Conservation (phyloP, 225 moss, liverwort and hornwort species). For the Asterella californica region DNA sequence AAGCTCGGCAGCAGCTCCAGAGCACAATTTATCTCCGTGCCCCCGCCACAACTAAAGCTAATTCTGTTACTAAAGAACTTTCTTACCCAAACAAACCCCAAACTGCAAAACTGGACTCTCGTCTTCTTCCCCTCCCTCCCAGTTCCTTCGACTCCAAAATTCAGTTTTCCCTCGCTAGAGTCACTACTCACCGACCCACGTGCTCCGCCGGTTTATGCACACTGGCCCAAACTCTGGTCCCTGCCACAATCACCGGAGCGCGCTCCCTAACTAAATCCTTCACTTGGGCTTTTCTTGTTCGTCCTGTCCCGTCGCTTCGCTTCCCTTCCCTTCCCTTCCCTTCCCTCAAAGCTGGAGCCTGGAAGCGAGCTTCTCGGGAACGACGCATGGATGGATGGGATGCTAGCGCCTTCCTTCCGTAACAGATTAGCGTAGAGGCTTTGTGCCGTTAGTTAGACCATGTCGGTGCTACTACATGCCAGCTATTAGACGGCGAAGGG, state of each 20-base stretch:
- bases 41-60: constrained; percentile 3
- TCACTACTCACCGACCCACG: background rate
- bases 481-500: background rate
- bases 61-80: constrained; percentile 18
- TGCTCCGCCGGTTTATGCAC: background rate
- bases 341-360: background rate
- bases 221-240: background rate
- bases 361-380: background rate
- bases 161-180: background rate
- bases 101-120: background rate
- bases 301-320: too few relatives aligned
- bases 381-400: background rate
- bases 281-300: background rate
- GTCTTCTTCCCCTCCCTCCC: background rate
- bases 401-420: background rate
- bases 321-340: too few relatives aligned
- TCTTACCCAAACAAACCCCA: background rate
- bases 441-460: background rate
- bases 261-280: background rate
- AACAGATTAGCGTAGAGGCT: background rate
- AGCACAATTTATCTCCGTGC: background rate
- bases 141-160: background rate
- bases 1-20: background rate
- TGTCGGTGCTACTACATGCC: background rate
- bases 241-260: background rate